phyloP scores from a whole-genome alignment of 225 moss, liverwort and hornwort genomes.

The Ulota crispa region DNA sequence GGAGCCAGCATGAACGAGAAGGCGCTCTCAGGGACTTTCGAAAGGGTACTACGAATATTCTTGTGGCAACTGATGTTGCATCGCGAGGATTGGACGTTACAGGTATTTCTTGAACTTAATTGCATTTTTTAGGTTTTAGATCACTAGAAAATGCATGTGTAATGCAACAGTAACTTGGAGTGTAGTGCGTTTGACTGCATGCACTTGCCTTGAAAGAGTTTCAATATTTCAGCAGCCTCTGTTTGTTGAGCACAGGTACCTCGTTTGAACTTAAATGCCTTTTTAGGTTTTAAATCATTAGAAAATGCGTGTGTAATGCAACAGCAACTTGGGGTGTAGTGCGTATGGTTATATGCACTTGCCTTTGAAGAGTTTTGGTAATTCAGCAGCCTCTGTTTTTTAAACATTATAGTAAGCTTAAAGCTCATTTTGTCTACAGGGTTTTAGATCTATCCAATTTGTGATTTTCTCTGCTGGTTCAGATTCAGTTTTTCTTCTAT shows the following conservation, averaged over 20 bases:
- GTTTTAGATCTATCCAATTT: background rate
- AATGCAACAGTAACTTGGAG: background rate
- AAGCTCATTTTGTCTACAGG: background rate
- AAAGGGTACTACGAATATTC: conserved; percentile 83
- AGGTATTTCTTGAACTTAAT: conserved; percentile 43
- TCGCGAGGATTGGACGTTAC: conserved; percentile 98
- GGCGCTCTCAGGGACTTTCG: conserved; percentile 89
- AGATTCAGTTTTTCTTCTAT: background rate
- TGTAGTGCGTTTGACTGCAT: background rate
- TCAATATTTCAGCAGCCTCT: background rate
- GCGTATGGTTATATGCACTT: background rate
- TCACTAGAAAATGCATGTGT: background rate
- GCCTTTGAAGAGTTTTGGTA: background rate
- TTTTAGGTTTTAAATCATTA: background rate
- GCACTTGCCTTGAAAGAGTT: background rate
- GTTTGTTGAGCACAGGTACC: conserved; percentile 68
- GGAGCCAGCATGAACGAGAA: conserved; percentile 94
- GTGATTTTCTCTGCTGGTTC: background rate
- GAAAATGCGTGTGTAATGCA: background rate
- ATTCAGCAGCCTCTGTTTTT: background rate
- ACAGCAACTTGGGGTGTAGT: background rate
- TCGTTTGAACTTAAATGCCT: background rate
- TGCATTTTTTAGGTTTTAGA: background rate
- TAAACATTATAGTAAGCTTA: background rate
- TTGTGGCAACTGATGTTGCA: conserved; percentile 97